A percentile compares a stretch with the other conserved stretches of the same genome.
Conservation (phyloP, 2,329 filamentous ascomycete genomes). For the Penicillium palitans region DNA sequence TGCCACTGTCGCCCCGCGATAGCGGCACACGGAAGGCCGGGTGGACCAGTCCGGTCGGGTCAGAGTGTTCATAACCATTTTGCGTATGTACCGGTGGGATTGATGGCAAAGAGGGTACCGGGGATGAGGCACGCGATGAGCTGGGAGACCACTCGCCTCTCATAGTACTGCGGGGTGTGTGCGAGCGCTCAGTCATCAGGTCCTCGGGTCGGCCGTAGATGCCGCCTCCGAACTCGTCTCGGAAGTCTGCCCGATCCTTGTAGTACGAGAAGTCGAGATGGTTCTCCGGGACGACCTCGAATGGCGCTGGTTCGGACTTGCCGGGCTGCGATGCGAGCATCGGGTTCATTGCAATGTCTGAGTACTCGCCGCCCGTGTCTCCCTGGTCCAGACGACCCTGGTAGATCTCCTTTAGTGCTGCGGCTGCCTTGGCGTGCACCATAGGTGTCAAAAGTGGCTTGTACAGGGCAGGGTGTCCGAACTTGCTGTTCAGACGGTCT, state of each 20-base stretch:
- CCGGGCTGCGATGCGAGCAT: constrained; percentile 66
- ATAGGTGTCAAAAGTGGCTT: constrained; percentile 88
- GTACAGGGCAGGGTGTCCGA: constrained; percentile 89
- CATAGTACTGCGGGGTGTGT: constrained; percentile 43
- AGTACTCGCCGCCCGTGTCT: constrained; percentile 52
- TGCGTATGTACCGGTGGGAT: constrained; percentile 28
- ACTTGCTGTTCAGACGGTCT: constrained; percentile 71
- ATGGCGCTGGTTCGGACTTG: constrained; percentile 64
- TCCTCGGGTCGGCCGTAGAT: constrained; percentile 50
- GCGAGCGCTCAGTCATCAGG: constrained; percentile 47
- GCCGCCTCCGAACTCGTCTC: constrained; percentile 80
- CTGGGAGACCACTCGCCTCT: constrained; percentile 40
- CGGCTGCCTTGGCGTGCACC: constrained; percentile 88
- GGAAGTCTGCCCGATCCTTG: constrained; percentile 87
- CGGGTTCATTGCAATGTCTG: constrained; percentile 76
- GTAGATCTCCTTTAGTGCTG: constrained; percentile 82
- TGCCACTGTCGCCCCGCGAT: constrained; percentile 28
- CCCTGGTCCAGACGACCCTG: constrained; percentile 70
- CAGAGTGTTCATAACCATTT: constrained; percentile 28
- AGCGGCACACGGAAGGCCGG: constrained; percentile 40
- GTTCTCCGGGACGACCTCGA: constrained; percentile 84
- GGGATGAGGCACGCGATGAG: constrained; percentile 44
- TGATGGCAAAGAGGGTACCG: constrained; percentile 38
- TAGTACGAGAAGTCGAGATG: constrained; percentile 89
- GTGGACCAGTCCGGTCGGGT: constrained; percentile 30